Percentiles rank a stretch among this genome's conserved stretches.
Conservation (phyloP, 139 green algal species). For the Chlamydomonas schloesseri region DNA sequence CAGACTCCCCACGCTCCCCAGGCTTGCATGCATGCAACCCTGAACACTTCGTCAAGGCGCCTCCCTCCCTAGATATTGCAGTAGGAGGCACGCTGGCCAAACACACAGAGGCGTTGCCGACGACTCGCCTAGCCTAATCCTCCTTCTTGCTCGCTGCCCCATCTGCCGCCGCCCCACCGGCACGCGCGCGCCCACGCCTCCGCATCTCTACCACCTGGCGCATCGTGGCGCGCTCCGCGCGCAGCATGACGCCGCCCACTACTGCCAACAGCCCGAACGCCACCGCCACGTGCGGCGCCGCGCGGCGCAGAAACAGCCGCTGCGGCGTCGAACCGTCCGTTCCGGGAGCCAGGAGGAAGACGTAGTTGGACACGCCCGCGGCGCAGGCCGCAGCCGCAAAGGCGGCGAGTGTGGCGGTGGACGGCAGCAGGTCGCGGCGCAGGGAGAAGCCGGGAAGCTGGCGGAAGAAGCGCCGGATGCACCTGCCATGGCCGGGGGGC, state of each 20-base stretch:
- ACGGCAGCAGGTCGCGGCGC: conserved; percentile 51
- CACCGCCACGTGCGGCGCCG: conserved; percentile 57
- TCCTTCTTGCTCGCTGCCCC: not conserved
- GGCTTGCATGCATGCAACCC: too few species aligned
- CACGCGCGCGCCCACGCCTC: not conserved
- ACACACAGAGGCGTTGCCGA: too few species aligned
- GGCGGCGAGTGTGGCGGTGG: conserved; percentile 9
- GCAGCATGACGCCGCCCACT: conserved; percentile 32
- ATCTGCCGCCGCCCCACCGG: not conserved
- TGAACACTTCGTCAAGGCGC: too few species aligned
- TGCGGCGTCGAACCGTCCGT: not conserved
- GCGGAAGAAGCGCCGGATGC: conserved; percentile 43
- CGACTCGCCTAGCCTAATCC: too few species aligned
- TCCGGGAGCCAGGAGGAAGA: not conserved
- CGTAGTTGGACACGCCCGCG: conserved; percentile 7
- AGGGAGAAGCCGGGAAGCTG: conserved; percentile 42
- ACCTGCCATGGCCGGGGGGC: too few species aligned
- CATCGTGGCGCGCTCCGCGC: conserved; percentile 47
- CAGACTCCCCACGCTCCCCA: too few species aligned
- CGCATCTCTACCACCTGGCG: conserved; percentile 10
- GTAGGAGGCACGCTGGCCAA: too few species aligned
- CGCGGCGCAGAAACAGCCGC: conserved; percentile 26
- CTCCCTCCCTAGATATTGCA: too few species aligned
- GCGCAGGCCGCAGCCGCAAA: not conserved
- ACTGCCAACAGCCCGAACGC: conserved; percentile 46